Evolutionary conservation across 306 rosid species (phyloP).

Genomic region (Fragaria iinumae): DNA sequence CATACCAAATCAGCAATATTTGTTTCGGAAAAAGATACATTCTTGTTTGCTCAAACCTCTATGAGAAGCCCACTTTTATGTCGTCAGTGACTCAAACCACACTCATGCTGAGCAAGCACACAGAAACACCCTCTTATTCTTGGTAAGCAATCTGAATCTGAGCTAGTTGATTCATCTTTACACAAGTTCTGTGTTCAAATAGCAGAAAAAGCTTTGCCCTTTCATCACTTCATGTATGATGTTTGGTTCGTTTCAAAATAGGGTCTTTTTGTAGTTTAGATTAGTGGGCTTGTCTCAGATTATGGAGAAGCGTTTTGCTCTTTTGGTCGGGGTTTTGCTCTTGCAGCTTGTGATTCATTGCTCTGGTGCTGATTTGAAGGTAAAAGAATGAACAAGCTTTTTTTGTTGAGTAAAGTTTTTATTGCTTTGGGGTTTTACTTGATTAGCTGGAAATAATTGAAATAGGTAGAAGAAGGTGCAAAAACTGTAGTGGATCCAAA

Average conservation of each 20-base stretch:
- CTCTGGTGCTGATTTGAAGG: constrained; percentile 36
- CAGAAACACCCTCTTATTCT: constrained; percentile 6
- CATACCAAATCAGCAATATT: neutral
- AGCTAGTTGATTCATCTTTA: neutral
- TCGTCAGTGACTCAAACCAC: neutral
- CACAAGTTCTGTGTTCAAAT: neutral
- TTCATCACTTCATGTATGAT: neutral
- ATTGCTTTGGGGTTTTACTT: neutral
- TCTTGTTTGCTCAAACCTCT: constrained; percentile 6
- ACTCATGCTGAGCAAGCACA: constrained; percentile 18
- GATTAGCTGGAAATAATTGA: constrained; percentile 14
- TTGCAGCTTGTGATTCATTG: constrained; percentile 27
- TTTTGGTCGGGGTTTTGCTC: constrained; percentile 36
- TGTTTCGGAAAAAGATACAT: neutral
- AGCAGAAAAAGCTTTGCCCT: neutral
- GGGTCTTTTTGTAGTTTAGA: constrained; percentile 25
- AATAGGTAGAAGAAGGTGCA: constrained; percentile 33
- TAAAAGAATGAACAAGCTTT: constrained; percentile 17
- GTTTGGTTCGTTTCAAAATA: constrained; percentile 16
- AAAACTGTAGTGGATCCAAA: constrained; percentile 14
- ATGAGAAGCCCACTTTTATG: constrained; percentile 4
- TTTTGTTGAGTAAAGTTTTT: neutral
- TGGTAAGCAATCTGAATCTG: constrained; percentile 24
- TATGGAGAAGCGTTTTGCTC: constrained; percentile 37
- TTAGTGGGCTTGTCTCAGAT: constrained; percentile 24